Conservation (phyloP, 306 rosid genomes). For the Ochetophila trinervis region DNA sequence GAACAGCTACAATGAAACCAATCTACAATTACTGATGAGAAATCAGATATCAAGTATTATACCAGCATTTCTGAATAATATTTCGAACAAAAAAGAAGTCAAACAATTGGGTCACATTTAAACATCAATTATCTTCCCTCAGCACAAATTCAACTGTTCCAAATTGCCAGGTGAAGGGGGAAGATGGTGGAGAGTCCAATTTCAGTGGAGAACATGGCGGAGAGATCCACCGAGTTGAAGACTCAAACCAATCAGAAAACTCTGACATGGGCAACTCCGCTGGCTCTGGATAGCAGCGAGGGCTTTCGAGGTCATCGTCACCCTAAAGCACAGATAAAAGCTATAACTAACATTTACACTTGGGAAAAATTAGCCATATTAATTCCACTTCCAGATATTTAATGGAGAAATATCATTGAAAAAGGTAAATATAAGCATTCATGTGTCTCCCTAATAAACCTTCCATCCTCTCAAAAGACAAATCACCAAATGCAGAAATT, state of each 20-base stretch:
- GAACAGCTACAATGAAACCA: background rate
- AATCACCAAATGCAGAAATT: too few relatives aligned
- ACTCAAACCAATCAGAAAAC: conserved; percentile 4
- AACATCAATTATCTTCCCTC: background rate
- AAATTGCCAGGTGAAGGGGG: background rate
- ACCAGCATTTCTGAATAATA: too few relatives aligned
- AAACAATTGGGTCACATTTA: background rate
- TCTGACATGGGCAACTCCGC: conserved; percentile 10
- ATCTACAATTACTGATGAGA: too few relatives aligned
- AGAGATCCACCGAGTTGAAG: conserved; percentile 7
- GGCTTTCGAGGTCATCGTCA: background rate
- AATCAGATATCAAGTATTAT: background rate
- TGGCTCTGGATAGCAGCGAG: conserved; percentile 6
- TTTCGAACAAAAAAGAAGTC: too few relatives aligned
- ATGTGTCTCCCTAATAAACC: too few relatives aligned
- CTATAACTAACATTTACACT: too few relatives aligned
- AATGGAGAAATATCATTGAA: too few relatives aligned
- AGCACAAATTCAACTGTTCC: conserved; percentile 12
- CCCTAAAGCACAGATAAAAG: conserved; percentile 1
- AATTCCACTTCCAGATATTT: background rate
- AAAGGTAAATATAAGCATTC: too few relatives aligned
- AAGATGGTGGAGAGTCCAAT: conserved; percentile 5
- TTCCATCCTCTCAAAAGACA: too few relatives aligned
- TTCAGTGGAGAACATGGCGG: background rate
- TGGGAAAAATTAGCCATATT: background rate